These are phyloP conservation scores for Chalciporus chontae DNA, from an alignment of 768 basidiomycete genomes.

Conservation along the genomic window DNA sequence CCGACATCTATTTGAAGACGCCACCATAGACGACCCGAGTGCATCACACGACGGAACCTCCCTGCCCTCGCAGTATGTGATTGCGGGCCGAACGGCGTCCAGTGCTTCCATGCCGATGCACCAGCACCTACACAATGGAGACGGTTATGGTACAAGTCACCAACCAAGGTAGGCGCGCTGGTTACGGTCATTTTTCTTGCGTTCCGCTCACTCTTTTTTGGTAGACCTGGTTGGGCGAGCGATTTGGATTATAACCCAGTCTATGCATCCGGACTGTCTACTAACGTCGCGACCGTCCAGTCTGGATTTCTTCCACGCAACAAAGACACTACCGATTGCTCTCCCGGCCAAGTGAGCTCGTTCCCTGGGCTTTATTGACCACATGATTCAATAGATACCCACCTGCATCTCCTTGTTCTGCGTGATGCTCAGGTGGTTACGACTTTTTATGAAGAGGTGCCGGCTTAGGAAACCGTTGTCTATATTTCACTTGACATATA, in stretches of 20 bases:
- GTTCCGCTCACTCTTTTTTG: neutral
- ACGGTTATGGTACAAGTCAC: neutral
- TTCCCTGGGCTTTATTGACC: conserved; percentile 15
- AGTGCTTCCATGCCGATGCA: conserved; percentile 1
- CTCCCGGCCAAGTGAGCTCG: conserved; percentile 8
- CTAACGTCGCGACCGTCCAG: conserved; percentile 1
- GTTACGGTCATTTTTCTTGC: neutral
- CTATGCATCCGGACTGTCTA: conserved; percentile 9
- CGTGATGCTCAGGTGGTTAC: conserved; percentile 1
- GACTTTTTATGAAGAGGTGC: conserved; percentile 3
- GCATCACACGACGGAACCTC: neutral
- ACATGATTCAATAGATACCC: neutral
- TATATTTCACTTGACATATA: conserved; percentile 3
- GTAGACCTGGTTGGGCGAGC: conserved; percentile 13
- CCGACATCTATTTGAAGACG: conserved; percentile 4
- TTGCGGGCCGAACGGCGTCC: neutral
- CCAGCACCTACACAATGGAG: conserved; percentile 2
- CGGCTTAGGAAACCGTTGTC: neutral
- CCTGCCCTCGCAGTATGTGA: conserved; percentile 1
- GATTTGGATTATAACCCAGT: conserved; percentile 18
- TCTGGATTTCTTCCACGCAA: conserved; percentile 4
- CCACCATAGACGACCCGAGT: conserved; percentile 2
- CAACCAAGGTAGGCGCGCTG: conserved; percentile 12
- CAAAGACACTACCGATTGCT: conserved; percentile 1
- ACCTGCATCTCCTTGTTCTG: neutral